These are phyloP conservation scores for Corchorus olitorius DNA, from an alignment of 345 rosid genomes.

Conservation along the genomic window DNA sequence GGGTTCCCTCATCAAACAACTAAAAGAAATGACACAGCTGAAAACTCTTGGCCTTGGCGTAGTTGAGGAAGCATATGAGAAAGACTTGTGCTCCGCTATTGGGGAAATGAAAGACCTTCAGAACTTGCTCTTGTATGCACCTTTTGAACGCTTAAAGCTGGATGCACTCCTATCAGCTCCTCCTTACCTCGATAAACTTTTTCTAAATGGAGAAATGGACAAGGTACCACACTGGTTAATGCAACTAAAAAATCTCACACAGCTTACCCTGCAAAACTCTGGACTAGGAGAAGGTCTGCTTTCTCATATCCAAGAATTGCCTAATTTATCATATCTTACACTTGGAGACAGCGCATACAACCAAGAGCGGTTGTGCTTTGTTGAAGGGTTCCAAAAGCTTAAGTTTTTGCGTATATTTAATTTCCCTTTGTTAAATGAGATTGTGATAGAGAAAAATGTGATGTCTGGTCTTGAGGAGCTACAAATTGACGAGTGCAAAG, in stretches of 20 bases:
- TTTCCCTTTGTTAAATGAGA: conserved; percentile 19
- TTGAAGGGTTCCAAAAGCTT: conserved; percentile 29
- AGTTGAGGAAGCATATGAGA: conserved; percentile 25
- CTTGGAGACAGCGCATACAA: conserved; percentile 1
- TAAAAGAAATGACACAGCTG: conserved; percentile 36
- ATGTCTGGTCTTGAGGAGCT: conserved; percentile 29
- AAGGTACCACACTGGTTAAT: conserved; percentile 38
- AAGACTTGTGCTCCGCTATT: conserved; percentile 29
- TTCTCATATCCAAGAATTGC: conserved; percentile 22
- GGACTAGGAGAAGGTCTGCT: conserved; percentile 28
- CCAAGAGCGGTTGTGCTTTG: conserved; percentile 22
- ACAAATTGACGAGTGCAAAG: neutral
- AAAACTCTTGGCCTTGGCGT: conserved; percentile 26
- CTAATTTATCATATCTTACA: conserved; percentile 17
- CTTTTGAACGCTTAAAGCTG: no score
- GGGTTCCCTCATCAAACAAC: conserved; percentile 14
- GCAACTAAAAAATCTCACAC: neutral
- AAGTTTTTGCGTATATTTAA: conserved; percentile 12
- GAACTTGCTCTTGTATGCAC: neutral
- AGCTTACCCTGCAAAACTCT: conserved; percentile 27
- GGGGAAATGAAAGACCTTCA: neutral
- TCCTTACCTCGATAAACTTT: conserved; percentile 28
- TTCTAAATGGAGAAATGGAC: conserved; percentile 33
- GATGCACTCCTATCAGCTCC: neutral
- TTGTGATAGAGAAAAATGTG: conserved; percentile 23